Base-by-base conservation (phyloP, 352 stramenopile species). In the Phytophthora sp. region DNA sequence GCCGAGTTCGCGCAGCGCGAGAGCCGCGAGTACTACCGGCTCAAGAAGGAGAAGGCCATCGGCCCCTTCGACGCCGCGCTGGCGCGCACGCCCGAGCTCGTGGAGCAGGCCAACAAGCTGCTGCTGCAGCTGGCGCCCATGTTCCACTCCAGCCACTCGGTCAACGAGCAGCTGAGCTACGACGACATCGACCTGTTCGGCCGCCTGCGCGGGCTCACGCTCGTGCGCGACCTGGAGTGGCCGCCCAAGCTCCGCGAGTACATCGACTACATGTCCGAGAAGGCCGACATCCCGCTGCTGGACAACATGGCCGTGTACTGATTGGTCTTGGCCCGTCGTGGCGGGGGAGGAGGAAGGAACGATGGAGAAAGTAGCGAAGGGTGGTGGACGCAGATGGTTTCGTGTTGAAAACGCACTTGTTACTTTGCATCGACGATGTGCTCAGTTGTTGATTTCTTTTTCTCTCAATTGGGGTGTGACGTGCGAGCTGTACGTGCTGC, bases 171-270 rank as follows among this genome's bases (percentile, higher is more conserved):
- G 12, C 49, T 85, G 4, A 85, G 80, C 60, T 89, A 87, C 60
- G 80, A 88, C 66, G 80, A 89, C 60, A 72, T 89, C 34, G 67
- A 77, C 34, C 53, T 89, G 6, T 89, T 89, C 17, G 69, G 70
- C 15, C 66, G 63, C 17, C 42, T 89, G 17, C 77, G 77, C 28
- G 70, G 72, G 0, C 65, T 89, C 17, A 89, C 77, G 15, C 66
- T 89, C 17, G 66, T 88, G 39, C 79, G 83, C 35, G 77, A 69
- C 39, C 23, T 89, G 31, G 35, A 75, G 54, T 89, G 77, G 76
- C 80, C 80, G 8, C 15, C 62, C 18, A 84, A 86, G 50, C 43
- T 89, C 15, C 70, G 72, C 17, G 76, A 79, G 37, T 89, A 80
- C 65, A 48, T 88, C 7, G 72, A 84, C 38, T 70, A 79, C 63